Evolutionary conservation across 495 filamentous ascomycete genomes (phyloP).

Genomic region (Hypoxylon subgilvum): DNA sequence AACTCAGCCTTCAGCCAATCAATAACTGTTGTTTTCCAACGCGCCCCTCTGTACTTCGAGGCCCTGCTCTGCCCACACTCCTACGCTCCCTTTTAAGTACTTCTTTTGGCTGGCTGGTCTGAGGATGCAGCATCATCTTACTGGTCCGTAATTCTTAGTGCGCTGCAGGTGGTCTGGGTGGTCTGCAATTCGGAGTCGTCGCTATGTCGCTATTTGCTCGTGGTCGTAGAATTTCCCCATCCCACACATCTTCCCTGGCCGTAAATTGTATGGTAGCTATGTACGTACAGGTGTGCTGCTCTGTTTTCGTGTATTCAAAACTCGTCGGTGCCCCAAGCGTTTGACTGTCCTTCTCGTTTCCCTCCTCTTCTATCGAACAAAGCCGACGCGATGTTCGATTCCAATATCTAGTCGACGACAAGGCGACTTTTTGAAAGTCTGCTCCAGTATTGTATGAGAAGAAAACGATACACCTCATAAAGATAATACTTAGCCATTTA

Average conservation of each 20-base stretch:
- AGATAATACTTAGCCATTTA: conserved; percentile 20
- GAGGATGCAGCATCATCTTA: background rate
- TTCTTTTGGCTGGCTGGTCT: conserved; percentile 21
- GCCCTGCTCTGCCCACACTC: background rate
- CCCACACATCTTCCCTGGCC: conserved; percentile 15
- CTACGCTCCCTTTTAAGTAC: conserved; percentile 2
- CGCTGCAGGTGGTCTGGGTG: background rate
- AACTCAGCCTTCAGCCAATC: conserved; percentile 7
- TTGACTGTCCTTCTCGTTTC: conserved; percentile 40
- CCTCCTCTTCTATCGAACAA: conserved; percentile 52
- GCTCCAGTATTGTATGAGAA: conserved; percentile 44
- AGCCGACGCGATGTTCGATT: conserved; percentile 54
- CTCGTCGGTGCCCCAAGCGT: conserved; percentile 50
- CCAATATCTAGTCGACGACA: conserved; percentile 51
- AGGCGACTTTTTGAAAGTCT: conserved; percentile 56
- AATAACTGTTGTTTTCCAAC: conserved; percentile 4
- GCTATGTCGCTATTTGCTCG: conserved; percentile 14
- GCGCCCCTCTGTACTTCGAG: background rate
- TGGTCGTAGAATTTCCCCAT: background rate
- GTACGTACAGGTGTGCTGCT: background rate
- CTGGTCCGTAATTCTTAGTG: background rate
- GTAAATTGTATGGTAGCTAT: background rate
- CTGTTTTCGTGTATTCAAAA: conserved; percentile 48
- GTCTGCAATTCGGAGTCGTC: conserved; percentile 8
- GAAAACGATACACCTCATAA: background rate